Evolutionary conservation across 768 basidiomycete genomes (phyloP), one percentile per base, ranked within the genome.

Genomic region (Kwoniella shandongensis): DNA sequence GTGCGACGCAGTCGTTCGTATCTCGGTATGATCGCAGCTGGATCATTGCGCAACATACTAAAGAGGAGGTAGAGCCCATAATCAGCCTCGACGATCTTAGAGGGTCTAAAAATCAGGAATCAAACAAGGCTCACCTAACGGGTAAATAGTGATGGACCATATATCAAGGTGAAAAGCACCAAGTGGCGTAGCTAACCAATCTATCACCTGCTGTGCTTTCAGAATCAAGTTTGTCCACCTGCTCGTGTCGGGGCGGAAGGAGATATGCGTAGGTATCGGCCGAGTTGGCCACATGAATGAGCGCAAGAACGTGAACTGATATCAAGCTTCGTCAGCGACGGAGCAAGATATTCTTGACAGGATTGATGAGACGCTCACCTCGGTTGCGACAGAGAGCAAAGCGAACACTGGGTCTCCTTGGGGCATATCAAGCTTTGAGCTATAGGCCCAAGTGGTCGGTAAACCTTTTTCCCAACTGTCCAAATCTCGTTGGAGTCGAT

Each of bases 131-230:
- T 57, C 39, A 61, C 63, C 35, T n/a, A 53, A 47, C 15, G 63
- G 40, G 41, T 65, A 65, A 11, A 54, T 44, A 6, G 49, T 51
- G 13, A 38, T 58, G 1, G 59, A 47, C 63, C 59, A 65, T 5
- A 61, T 48, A 42, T 65, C 63, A 10, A 65, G 38, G 35, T 61
- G 61, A 20, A 57, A 65, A 15, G 54, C 29, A 10, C 63, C 63
- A 17, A 54, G 44, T 2, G 54, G 46, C 4, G 59, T 54, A 22
- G 51, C 44, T 6, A 59, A 17, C 63, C 63, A 65, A 10, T 57
- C 41, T 11, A 58, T 45, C 8, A 52, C 63, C 29, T 61, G 47
- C 27, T 61, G 54, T 13, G 56, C 54, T 20, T 59, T 38, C 25
- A 40, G 44, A 12, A 47, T 42, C 3, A 65, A 35, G 2, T 13